phyloP scores from a whole-genome alignment of 192 early-diverging fungal species.

The Dimargaris xerosporica region DNA sequence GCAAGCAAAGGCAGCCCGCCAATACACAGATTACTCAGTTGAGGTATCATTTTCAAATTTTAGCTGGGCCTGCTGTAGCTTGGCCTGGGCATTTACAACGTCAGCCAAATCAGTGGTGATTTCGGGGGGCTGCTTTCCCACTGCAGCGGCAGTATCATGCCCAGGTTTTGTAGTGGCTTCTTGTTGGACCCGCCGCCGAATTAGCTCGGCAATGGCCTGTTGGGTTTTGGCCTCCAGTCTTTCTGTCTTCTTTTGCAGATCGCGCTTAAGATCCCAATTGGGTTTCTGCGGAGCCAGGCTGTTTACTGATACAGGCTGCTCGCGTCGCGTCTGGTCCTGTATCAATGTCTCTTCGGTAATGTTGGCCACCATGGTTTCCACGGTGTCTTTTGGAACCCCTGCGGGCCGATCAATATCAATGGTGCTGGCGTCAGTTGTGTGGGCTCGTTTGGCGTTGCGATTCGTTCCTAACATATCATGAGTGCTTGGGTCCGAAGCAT shows the following conservation, averaged over 20 bases:
- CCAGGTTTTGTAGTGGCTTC: conserved; percentile 6
- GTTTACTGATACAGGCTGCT: neutral
- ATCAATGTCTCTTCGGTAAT: neutral
- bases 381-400: neutral
- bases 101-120: conserved; percentile 12
- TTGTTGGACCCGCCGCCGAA: conserved; percentile 39
- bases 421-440: neutral
- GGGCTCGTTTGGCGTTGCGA: neutral
- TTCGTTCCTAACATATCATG: neutral
- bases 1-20: too few species aligned
- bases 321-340: neutral
- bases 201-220: conserved; percentile 54
- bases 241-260: conserved; percentile 61
- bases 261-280: conserved; percentile 83
- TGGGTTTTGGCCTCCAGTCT: conserved; percentile 57
- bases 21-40: neutral
- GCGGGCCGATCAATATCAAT: neutral
- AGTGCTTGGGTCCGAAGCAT: neutral
- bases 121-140: too few species aligned
- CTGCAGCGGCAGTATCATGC: too few species aligned
- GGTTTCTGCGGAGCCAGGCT: conserved; percentile 68
- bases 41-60: neutral
- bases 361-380: neutral
- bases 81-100: conserved; percentile 15
- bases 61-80: neutral